These are phyloP conservation scores for Annulohypoxylon moriforme DNA, from an alignment of 495 filamentous ascomycete genomes.

Conservation along the genomic window DNA sequence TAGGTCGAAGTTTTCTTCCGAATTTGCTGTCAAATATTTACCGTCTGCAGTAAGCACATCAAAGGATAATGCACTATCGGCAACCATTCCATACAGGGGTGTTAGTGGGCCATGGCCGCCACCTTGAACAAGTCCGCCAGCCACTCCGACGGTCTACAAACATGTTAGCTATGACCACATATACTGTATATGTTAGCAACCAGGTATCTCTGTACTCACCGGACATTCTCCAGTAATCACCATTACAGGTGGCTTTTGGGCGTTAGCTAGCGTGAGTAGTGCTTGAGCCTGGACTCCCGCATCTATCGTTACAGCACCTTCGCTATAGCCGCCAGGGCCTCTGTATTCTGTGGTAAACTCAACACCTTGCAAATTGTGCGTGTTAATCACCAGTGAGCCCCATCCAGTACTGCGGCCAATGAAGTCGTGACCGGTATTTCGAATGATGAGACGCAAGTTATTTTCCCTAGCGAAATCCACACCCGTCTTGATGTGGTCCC, in stretches of 20 bases:
- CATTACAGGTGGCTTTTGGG: constrained; percentile 57
- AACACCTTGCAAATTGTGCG: constrained; percentile 68
- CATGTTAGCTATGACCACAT: constrained; percentile 54
- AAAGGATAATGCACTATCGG: constrained; percentile 65
- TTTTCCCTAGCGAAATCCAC: constrained; percentile 66
- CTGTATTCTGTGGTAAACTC: constrained; percentile 53
- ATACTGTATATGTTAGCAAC: constrained; percentile 7
- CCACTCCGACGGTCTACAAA: constrained; percentile 57
- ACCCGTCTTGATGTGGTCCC: constrained; percentile 59
- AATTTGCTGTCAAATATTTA: constrained; percentile 61
- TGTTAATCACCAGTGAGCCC: constrained; percentile 71
- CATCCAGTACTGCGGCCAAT: constrained; percentile 68
- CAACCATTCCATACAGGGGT: constrained; percentile 62
- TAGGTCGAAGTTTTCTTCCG: constrained; percentile 64
- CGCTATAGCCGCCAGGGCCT: constrained; percentile 53
- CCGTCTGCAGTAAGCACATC: constrained; percentile 70
- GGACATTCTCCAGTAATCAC: constrained; percentile 62
- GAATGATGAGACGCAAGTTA: constrained; percentile 70
- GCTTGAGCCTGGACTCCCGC: constrained; percentile 60
- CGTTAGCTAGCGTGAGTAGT: constrained; percentile 57
- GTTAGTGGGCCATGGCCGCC: constrained; percentile 69
- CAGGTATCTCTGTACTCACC: constrained; percentile 46
- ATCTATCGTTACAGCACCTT: constrained; percentile 60
- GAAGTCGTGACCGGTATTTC: constrained; percentile 74
- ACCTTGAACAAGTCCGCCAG: constrained; percentile 66